A percentile compares a stretch with the other conserved stretches of the same genome.
Evolutionary conservation across 2,329 filamentous ascomycete genomes (phyloP).

Genomic region (Ophiostoma novo-ulmi): DNA sequence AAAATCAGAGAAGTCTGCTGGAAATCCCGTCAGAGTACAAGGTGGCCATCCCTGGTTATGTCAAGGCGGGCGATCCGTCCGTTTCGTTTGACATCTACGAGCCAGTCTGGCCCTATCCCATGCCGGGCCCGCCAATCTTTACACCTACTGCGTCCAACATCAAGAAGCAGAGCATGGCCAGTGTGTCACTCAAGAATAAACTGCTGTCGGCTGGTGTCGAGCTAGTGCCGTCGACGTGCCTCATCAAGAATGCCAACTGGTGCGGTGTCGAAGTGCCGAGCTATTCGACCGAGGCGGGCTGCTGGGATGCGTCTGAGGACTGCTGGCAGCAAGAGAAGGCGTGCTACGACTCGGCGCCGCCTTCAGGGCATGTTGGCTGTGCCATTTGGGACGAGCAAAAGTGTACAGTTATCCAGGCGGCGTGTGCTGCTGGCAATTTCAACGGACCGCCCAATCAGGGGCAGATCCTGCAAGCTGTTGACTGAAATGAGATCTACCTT

Average conservation of each 20-base stretch:
- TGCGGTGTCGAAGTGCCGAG: slow-evolving; percentile 56
- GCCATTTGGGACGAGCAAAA: slow-evolving; percentile 57
- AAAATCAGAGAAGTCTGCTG: slow-evolving; percentile 39
- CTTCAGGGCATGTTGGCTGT: slow-evolving; percentile 57
- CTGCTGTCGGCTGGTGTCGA: slow-evolving; percentile 39
- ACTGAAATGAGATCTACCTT: background rate
- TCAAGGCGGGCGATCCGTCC: slow-evolving; percentile 48
- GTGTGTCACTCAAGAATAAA: background rate
- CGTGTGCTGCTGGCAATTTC: slow-evolving; percentile 42
- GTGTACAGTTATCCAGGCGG: slow-evolving; percentile 47
- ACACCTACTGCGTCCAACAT: slow-evolving; percentile 33
- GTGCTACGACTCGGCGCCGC: slow-evolving; percentile 57
- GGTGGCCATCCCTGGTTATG: slow-evolving; percentile 63
- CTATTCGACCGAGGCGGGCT: slow-evolving; percentile 52
- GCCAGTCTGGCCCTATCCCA: slow-evolving; percentile 50
- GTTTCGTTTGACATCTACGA: slow-evolving; percentile 57
- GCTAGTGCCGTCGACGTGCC: slow-evolving; percentile 48
- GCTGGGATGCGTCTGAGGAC: slow-evolving; percentile 52
- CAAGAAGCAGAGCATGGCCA: background rate
- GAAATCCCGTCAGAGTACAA: slow-evolving; percentile 45
- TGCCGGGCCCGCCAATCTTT: slow-evolving; percentile 55
- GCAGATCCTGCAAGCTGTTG: slow-evolving; percentile 34
- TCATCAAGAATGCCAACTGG: slow-evolving; percentile 68
- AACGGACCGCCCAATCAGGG: slow-evolving; percentile 45
- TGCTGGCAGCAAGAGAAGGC: slow-evolving; percentile 55